Evolutionary conservation across 2,329 filamentous ascomycete species (phyloP), one percentile per base, ranked within the genome.

Genomic region (Neoarthrinium moseri): DNA sequence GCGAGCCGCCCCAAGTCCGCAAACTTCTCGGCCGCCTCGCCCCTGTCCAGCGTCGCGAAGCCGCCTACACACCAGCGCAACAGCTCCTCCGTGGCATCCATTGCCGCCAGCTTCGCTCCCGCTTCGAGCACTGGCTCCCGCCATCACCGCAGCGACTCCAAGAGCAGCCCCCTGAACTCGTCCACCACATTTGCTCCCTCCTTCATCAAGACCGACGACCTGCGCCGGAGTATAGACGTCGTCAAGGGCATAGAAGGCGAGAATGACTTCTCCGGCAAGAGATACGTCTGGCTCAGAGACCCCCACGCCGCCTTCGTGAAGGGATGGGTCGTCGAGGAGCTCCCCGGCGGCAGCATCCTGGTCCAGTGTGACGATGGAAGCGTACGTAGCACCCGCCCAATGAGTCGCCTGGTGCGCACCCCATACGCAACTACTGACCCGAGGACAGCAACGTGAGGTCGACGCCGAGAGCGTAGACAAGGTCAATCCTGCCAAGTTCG

Each of bases 401-500:
- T 40, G 13, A 29, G 39, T 20, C 38, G 4, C 20, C n/a, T n/a
- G n/a, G n/a, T n/a, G n/a, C n/a, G n/a, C n/a, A n/a, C n/a, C n/a
- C n/a, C n/a, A n/a, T n/a, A n/a, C n/a, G n/a, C 15, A 6, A 49
- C 34, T 24, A 13, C 12, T 5, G 17, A 17, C 8, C 46, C 10
- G 18, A 13, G 5, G 17, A 22, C 55, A 94, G 84, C 90, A 96
- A 82, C 86, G 90, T 56, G 88, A 95, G 62, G 86, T 94, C 41
- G 86, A 92, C 55, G 72, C 81, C 42, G 91, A 97, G 58, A 87
- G 84, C 58, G 91, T 96, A 56, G 95, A 99, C 76, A 97, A 96
- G 70, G 95, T 99, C 73, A 99, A 99, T 69, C 94, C 94, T 37
- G 92, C 92, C 61, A 99, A 99, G 66, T 99, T 99, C 71, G 94